phyloP scores from a whole-genome alignment of 2,329 filamentous ascomycete species.

The Neobulgaria alba region DNA sequence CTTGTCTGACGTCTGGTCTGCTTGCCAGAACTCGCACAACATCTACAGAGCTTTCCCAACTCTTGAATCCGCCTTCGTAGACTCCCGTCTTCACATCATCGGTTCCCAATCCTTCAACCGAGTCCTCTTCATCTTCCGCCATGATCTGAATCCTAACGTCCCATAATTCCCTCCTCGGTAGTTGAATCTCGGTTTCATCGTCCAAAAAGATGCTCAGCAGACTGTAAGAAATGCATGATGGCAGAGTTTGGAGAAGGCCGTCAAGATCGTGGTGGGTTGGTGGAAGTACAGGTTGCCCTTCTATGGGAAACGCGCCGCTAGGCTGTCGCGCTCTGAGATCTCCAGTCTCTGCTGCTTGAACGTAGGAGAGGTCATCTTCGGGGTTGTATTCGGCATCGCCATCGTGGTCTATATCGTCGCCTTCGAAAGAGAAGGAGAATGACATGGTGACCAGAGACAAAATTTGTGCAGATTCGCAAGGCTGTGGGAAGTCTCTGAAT shows the following conservation, averaged over 20 bases:
- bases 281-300: slow-evolving; percentile 50
- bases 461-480: too few species aligned
- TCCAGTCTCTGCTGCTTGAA: slow-evolving; percentile 29
- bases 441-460: slow-evolving; percentile 18
- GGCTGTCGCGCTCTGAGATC: slow-evolving; percentile 14
- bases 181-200: slow-evolving; percentile 35
- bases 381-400: slow-evolving; percentile 3
- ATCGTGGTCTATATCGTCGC: slow-evolving; percentile 53
- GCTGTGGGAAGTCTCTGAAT: too few species aligned
- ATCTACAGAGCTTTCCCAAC: slow-evolving; percentile 80
- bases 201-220: slow-evolving; percentile 53
- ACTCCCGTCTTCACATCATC: slow-evolving; percentile 74
- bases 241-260: slow-evolving; percentile 48
- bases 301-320: slow-evolving; percentile 47
- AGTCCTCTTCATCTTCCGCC: slow-evolving; percentile 53
- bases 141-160: slow-evolving; percentile 76
- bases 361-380: slow-evolving; percentile 2
- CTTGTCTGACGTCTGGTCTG: too few species aligned
- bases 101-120: slow-evolving; percentile 46
- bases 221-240: slow-evolving; percentile 66
- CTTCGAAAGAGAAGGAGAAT: slow-evolving; percentile 47
- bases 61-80: slow-evolving; percentile 84
- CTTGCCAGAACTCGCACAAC: slow-evolving; percentile 51
- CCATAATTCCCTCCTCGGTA: slow-evolving; percentile 72
- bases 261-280: slow-evolving; percentile 43